Base-by-base conservation (phyloP, 2,329 filamentous ascomycete genomes). In the Metarhizium album region DNA sequence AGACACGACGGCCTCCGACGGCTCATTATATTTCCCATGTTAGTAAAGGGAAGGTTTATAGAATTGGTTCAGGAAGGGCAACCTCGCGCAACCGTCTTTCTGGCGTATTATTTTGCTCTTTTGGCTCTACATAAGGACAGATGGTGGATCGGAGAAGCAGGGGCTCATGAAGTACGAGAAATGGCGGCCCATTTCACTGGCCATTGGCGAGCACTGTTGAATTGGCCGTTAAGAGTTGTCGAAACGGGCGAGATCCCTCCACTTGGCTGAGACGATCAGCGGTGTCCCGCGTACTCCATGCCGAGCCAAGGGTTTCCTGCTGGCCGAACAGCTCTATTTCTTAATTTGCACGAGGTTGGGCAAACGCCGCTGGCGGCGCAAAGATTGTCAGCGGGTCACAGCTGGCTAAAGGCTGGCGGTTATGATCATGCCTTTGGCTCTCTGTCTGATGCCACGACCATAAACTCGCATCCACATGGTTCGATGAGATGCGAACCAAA, bases 11-110 rank as follows among this genome's bases (percentile, higher is more conserved):
- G 47, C 47, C 37, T 42, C 27, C 48, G 48, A 29, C 13, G 50
- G 31, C 45, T 54, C 31, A 48, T 54, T 46, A 49, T 52, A 22
- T 54, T 54, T 22, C 52, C 52, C 47, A 52, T 52, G 50, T 29
- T 54, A 24, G 50, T 54, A 38, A 50, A 54, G 45, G 50, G 47
- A 6, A 38, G 47, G 31, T 54, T 54, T 42, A 54, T 52, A 40
- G 52, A 54, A 45, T 37, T 54, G 47, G 49, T 54, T 18, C 47
- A 50, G 20, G 47, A 54, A 31, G n/a, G 31, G 31, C 35, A 35
- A 23, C 38, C 52, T 20, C 46, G 52, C 18, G 47, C 52, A 20
- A 46, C 42, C 4, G 43, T 54, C 24, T 38, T 54, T 24, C 45
- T 54, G 31, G 42, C 47, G 7, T 45, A 50, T 42, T 54, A 54